These are phyloP conservation scores for Colletotrichum destructivum DNA, from an alignment of 2,329 filamentous ascomycete species.

Conservation along the genomic window DNA sequence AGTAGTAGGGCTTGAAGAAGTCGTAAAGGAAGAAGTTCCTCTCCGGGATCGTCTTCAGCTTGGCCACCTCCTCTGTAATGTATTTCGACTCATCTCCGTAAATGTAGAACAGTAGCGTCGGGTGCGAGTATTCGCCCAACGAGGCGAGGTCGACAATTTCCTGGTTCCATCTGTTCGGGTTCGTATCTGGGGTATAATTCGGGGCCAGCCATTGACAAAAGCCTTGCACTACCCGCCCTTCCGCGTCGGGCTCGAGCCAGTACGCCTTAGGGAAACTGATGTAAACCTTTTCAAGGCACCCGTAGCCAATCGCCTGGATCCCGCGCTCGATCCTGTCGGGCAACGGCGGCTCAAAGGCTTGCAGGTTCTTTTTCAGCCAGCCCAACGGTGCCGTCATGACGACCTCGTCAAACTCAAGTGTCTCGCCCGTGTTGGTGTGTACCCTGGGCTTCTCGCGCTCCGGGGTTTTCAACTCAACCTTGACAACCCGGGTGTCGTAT, in stretches of 20 bases:
- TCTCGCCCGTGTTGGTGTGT: constrained; percentile 60
- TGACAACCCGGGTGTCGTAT: constrained; percentile 63
- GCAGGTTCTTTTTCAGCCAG: constrained; percentile 74
- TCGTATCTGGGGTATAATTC: constrained; percentile 73
- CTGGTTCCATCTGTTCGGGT: constrained; percentile 79
- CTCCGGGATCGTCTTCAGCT: constrained; percentile 59
- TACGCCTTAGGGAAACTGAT: constrained; percentile 83
- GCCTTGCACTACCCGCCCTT: constrained; percentile 66
- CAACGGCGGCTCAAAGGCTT: constrained; percentile 73
- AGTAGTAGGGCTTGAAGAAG: constrained; percentile 86
- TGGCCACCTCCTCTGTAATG: constrained; percentile 63
- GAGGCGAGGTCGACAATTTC: constrained; percentile 84
- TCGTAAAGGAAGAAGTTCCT: constrained; percentile 69
- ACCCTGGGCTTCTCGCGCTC: constrained; percentile 55
- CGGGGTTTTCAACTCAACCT: constrained; percentile 55
- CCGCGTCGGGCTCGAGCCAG: constrained; percentile 69
- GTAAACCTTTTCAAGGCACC: constrained; percentile 79
- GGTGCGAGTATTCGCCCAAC: constrained; percentile 75
- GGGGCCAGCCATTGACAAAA: constrained; percentile 86
- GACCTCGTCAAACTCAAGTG: constrained; percentile 74
- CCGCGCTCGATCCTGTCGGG: constrained; percentile 71
- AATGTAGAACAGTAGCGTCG: constrained; percentile 88
- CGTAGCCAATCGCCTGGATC: constrained; percentile 77
- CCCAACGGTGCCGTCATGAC: constrained; percentile 79
- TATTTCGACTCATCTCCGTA: constrained; percentile 74